Conservation (phyloP, 1,284 basidiomycete species). For the Ceratobasidium sp. region DNA sequence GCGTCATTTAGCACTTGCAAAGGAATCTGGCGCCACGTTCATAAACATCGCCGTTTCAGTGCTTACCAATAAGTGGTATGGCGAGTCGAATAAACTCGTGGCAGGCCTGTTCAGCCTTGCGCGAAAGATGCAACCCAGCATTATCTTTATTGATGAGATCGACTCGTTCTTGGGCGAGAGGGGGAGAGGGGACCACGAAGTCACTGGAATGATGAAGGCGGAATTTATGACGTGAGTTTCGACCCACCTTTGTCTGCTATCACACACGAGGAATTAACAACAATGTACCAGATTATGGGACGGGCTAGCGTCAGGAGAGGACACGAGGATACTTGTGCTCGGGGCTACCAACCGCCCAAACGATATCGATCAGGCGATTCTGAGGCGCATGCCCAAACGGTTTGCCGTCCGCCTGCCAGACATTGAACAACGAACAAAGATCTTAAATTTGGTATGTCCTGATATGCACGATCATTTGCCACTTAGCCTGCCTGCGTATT, state of each 20-base stretch:
- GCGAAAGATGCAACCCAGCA: slow-evolving; percentile 78
- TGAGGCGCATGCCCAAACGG: slow-evolving; percentile 98
- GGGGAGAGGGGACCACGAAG: slow-evolving; percentile 90
- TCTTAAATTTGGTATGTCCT: slow-evolving; percentile 82
- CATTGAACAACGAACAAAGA: slow-evolving; percentile 85
- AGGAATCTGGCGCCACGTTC: slow-evolving; percentile 97
- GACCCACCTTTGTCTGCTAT: slow-evolving; percentile 8
- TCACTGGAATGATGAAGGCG: slow-evolving; percentile 99
- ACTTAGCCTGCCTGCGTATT: neutral
- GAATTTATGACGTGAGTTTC: slow-evolving; percentile 95
- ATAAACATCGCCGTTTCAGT: slow-evolving; percentile 89
- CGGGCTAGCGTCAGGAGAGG: slow-evolving; percentile 85
- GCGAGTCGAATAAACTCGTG: slow-evolving; percentile 98
- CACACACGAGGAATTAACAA: slow-evolving; percentile 35
- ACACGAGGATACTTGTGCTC: slow-evolving; percentile 87
- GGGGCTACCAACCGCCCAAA: slow-evolving; percentile 96
- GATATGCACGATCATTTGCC: slow-evolving; percentile 8
- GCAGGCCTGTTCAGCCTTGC: slow-evolving; percentile 86
- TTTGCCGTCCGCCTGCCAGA: slow-evolving; percentile 91
- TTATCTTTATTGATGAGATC: slow-evolving; percentile 88
- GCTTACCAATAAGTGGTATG: slow-evolving; percentile 95
- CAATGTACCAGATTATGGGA: slow-evolving; percentile 85
- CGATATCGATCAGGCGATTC: slow-evolving; percentile 96
- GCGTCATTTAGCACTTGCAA: slow-evolving; percentile 76
- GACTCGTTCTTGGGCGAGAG: slow-evolving; percentile 93